Evolutionary conservation across 768 basidiomycete genomes (phyloP).

Genomic region (Auricularia heimuer): DNA sequence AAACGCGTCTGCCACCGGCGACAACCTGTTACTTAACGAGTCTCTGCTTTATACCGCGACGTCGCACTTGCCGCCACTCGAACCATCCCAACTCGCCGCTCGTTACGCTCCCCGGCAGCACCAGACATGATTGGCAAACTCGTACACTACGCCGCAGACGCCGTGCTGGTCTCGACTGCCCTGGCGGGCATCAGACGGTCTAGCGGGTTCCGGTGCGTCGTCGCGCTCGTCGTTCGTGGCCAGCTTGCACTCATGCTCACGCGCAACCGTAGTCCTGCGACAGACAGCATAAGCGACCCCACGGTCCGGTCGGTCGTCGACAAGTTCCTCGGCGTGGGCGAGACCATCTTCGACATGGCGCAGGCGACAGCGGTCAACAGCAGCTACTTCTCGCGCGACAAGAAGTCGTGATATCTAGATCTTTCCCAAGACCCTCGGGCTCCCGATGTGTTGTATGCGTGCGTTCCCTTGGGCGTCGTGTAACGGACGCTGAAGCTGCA

Average conservation of each 20-base stretch:
- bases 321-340: slow-evolving; percentile 76
- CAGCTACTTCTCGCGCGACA: slow-evolving; percentile 40
- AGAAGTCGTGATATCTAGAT: neutral
- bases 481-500: neutral
- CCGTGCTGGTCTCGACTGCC: slow-evolving; percentile 76
- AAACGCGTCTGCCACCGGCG: neutral
- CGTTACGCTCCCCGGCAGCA: neutral
- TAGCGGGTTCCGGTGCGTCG: slow-evolving; percentile 79
- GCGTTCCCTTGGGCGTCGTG: neutral
- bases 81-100: neutral
- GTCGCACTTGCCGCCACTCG: too few species aligned
- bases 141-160: slow-evolving; percentile 76
- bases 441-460: neutral
- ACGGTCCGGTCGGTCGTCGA: slow-evolving; percentile 70
- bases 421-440: neutral
- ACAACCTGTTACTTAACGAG: too few species aligned
- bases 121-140: slow-evolving; percentile 59
- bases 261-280: slow-evolving; percentile 43
- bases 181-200: slow-evolving; percentile 85
- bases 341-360: slow-evolving; percentile 78
- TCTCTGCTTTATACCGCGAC: neutral
- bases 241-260: neutral
- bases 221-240: neutral
- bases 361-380: slow-evolving; percentile 83
- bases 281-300: slow-evolving; percentile 61